These are phyloP conservation scores for Chlorella sp. DNA, from an alignment of 139 green algal genomes.

Conservation along the genomic window DNA sequence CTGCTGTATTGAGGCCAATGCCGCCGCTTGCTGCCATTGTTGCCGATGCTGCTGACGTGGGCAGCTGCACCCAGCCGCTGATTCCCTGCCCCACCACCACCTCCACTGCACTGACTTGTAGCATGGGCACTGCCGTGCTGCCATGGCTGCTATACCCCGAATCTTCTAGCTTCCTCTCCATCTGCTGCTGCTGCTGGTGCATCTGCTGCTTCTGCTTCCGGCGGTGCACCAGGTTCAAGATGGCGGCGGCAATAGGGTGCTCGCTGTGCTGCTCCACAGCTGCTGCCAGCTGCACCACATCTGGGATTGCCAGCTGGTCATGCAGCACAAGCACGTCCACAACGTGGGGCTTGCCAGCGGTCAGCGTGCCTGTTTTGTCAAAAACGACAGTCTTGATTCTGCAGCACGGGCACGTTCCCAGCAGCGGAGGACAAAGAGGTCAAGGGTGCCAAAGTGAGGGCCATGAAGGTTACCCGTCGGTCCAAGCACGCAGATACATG, in stretches of 20 bases:
- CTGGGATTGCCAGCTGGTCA: slow-evolving; percentile 31
- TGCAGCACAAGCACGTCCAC: slow-evolving; percentile 35
- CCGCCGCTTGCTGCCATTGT: neutral
- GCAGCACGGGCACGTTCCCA: slow-evolving; percentile 60
- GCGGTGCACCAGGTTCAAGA: slow-evolving; percentile 63
- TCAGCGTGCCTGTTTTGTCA: slow-evolving; percentile 99
- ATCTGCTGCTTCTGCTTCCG: slow-evolving; percentile 20
- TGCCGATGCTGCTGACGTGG: slow-evolving; percentile 16
- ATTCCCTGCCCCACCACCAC: slow-evolving; percentile 51
- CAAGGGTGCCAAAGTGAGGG: neutral
- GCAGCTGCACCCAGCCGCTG: slow-evolving; percentile 38
- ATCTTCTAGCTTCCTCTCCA: neutral
- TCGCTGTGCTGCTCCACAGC: slow-evolving; percentile 87
- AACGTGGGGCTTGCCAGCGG: slow-evolving; percentile 76
- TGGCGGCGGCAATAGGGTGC: slow-evolving; percentile 88
- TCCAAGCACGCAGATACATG: too few species aligned
- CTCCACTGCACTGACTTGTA: slow-evolving; percentile 9
- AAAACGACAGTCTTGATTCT: slow-evolving; percentile 79
- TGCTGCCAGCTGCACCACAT: slow-evolving; percentile 72
- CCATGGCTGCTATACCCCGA: neutral
- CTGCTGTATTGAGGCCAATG: slow-evolving; percentile 1
- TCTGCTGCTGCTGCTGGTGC: neutral
- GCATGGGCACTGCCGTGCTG: neutral
- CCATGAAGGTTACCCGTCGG: too few species aligned
- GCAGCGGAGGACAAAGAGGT: neutral